Conservation (phyloP, 208 protist genomes). For the Trypanosomatidae sp. region DNA sequence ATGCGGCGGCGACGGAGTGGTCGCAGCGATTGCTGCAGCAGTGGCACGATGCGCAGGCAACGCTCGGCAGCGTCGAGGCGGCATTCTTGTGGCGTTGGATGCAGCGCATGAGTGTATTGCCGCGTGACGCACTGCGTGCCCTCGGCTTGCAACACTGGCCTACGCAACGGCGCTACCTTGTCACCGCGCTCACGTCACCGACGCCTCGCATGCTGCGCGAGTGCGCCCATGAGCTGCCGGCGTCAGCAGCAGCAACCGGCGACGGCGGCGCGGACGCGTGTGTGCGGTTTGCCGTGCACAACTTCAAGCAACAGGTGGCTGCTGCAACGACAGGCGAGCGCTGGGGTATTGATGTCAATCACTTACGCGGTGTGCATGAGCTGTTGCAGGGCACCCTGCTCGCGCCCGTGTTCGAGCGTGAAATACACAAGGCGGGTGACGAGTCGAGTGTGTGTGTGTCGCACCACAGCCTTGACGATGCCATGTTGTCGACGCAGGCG, state of each 20-base stretch:
- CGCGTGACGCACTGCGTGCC: conserved; percentile 13
- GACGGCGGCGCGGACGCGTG: conserved; percentile 14
- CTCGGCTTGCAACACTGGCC: conserved; percentile 3
- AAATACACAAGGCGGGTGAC: conserved; percentile 37
- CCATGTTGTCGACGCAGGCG: conserved; percentile 24
- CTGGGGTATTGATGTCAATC: conserved; percentile 46
- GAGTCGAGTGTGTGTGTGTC: conserved; percentile 27
- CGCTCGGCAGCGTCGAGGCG: conserved; percentile 23
- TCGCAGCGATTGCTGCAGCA: conserved; percentile 8
- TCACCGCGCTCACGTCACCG: conserved; percentile 11
- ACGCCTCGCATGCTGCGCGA: conserved; percentile 11
- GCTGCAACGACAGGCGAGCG: conserved; percentile 4
- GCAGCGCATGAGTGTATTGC: conserved; percentile 22
- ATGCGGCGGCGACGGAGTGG: conserved; percentile 10
- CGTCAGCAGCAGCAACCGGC: too few species aligned
- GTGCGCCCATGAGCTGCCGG: conserved; percentile 8
- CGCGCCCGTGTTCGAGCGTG: conserved; percentile 23
- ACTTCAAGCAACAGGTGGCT: conserved; percentile 13
- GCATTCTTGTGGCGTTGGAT: conserved; percentile 48
- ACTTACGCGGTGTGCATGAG: conserved; percentile 21
- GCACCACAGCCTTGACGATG: conserved; percentile 12
- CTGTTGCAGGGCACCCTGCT: conserved; percentile 20
- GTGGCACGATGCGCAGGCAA: conserved; percentile 19
- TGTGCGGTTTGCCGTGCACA: conserved; percentile 9
- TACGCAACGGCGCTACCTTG: conserved; percentile 12